Evolutionary conservation across 2,329 filamentous ascomycete species (phyloP).

Genomic region (Aspergillus thermomutatus): DNA sequence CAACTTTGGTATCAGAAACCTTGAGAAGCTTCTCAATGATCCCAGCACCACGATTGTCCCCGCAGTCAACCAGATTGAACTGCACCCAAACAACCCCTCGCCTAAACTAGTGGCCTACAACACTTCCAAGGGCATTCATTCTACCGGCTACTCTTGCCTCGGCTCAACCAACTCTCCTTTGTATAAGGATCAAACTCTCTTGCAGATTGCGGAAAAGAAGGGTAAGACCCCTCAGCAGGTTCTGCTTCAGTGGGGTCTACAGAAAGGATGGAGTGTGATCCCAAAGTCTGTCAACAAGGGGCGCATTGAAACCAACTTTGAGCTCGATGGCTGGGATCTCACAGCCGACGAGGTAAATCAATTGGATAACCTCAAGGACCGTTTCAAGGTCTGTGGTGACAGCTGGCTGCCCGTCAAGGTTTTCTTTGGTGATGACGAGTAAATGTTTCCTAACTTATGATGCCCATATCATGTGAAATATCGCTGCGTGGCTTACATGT

Average conservation of each 20-base stretch:
- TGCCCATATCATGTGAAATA: constrained; percentile 16
- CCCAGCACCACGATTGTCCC: constrained; percentile 53
- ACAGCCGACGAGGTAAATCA: constrained; percentile 67
- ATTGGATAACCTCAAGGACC: constrained; percentile 65
- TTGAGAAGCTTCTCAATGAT: constrained; percentile 71
- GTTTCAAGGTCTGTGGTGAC: constrained; percentile 81
- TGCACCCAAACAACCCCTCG: constrained; percentile 67
- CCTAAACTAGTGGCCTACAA: constrained; percentile 54
- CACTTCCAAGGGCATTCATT: constrained; percentile 52
- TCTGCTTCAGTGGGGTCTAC: constrained; percentile 68
- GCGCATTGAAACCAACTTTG: constrained; percentile 73
- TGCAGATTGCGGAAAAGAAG: constrained; percentile 54
- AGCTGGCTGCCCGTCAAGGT: constrained; percentile 69
- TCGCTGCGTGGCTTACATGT: constrained; percentile 18
- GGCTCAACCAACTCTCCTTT: constrained; percentile 54
- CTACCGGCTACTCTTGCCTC: constrained; percentile 55
- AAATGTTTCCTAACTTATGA: constrained; percentile 28
- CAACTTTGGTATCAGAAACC: constrained; percentile 78
- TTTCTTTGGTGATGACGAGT: constrained; percentile 82
- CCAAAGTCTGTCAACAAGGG: constrained; percentile 75
- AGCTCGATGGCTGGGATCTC: constrained; percentile 71
- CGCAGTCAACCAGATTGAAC: constrained; percentile 53
- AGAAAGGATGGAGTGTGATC: constrained; percentile 78
- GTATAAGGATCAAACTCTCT: constrained; percentile 53
- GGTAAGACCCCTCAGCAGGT: constrained; percentile 54